Evolutionary conservation across 2,329 filamentous ascomycete genomes (phyloP).

Genomic region (Penicillium palitans): DNA sequence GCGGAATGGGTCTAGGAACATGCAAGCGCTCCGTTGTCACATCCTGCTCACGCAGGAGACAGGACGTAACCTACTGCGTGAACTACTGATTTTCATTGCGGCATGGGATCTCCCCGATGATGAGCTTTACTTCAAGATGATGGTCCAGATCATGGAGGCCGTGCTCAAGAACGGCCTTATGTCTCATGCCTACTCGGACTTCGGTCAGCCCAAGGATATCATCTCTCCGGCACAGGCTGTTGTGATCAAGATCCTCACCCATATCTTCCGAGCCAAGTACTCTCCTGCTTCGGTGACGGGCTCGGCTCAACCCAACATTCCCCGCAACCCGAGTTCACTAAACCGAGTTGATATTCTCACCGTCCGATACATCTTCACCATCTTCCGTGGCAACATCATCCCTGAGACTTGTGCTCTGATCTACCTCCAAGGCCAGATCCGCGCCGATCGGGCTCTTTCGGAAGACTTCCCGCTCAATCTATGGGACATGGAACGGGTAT

Average conservation of each 20-base stretch:
- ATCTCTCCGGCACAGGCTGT: slow-evolving; percentile 94
- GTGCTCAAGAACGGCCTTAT: slow-evolving; percentile 86
- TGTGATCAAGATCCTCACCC: slow-evolving; percentile 83
- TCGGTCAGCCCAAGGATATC: slow-evolving; percentile 91
- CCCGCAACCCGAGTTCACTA: slow-evolving; percentile 57
- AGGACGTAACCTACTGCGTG: slow-evolving; percentile 82
- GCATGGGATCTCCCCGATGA: slow-evolving; percentile 95
- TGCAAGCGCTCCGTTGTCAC: slow-evolving; percentile 87
- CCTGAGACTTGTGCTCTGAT: slow-evolving; percentile 94
- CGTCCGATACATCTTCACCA: slow-evolving; percentile 87
- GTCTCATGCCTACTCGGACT: slow-evolving; percentile 87
- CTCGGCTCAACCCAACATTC: slow-evolving; percentile 53
- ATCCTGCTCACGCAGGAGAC: slow-evolving; percentile 87
- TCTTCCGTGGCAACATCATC: slow-evolving; percentile 88
- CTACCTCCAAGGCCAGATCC: slow-evolving; percentile 87
- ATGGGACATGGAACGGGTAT: slow-evolving; percentile 97
- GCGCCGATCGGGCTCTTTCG: slow-evolving; percentile 70
- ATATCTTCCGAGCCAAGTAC: slow-evolving; percentile 73
- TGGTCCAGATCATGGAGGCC: slow-evolving; percentile 91
- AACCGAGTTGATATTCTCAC: slow-evolving; percentile 61
- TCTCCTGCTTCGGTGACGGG: slow-evolving; percentile 50
- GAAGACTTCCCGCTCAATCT: slow-evolving; percentile 90
- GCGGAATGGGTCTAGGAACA: slow-evolving; percentile 64
- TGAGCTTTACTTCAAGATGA: slow-evolving; percentile 93
- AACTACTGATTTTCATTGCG: slow-evolving; percentile 92